Percentiles rank a stretch among this genome's conserved stretches.
Evolutionary conservation across 768 basidiomycete genomes (phyloP).

Genomic region (Postia placenta): DNA sequence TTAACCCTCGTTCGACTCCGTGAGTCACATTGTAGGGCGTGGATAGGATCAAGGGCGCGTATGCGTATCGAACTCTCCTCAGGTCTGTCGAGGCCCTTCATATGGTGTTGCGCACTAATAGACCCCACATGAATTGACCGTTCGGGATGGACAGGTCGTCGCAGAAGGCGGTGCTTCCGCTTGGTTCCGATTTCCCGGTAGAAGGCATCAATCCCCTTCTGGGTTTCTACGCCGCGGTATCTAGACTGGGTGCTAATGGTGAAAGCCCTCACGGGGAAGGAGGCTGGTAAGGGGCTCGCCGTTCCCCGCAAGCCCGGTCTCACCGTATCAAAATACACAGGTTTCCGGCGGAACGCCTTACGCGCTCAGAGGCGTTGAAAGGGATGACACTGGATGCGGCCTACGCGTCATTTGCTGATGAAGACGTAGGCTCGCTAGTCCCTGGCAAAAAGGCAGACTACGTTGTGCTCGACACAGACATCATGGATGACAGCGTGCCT

Average conservation of each 20-base stretch:
- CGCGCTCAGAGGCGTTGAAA: constrained; percentile 76
- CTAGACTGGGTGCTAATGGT: constrained; percentile 63
- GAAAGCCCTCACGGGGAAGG: constrained; percentile 73
- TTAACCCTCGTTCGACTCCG: background rate
- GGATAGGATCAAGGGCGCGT: constrained; percentile 79
- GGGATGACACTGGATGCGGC: constrained; percentile 91
- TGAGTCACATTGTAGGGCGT: constrained; percentile 46
- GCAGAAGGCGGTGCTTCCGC: constrained; percentile 50
- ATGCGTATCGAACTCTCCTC: constrained; percentile 80
- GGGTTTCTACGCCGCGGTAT: constrained; percentile 86
- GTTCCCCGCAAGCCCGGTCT: too few relatives aligned
- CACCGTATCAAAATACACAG: constrained; percentile 39
- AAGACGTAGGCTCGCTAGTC: constrained; percentile 62
- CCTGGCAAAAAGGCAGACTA: constrained; percentile 85
- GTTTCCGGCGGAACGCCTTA: constrained; percentile 72
- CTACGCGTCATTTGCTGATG: constrained; percentile 78
- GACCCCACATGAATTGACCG: background rate
- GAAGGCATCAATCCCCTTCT: constrained; percentile 86
- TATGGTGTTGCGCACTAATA: too few relatives aligned
- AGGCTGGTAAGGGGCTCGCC: constrained; percentile 61
- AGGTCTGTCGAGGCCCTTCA: constrained; percentile 49
- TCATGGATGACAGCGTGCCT: constrained; percentile 62
- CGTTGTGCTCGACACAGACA: constrained; percentile 74
- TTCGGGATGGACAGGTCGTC: constrained; percentile 35
- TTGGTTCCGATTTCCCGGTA: constrained; percentile 94